Evolutionary conservation across 2,329 filamentous ascomycete species (phyloP), one percentile per base, ranked within the genome.

Genomic region (Fusarium oligoseptatum): DNA sequence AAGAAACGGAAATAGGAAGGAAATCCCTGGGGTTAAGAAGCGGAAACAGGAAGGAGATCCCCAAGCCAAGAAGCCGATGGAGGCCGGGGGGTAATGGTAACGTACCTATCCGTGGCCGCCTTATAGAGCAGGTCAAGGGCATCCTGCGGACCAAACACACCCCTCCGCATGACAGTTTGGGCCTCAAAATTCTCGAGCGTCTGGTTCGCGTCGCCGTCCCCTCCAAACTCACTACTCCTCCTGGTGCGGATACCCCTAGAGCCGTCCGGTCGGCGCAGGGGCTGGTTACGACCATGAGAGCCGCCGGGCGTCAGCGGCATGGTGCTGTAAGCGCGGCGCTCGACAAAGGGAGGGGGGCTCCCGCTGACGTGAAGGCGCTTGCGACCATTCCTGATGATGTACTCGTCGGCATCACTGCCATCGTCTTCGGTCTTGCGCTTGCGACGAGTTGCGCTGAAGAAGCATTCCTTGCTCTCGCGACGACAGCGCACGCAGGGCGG

Each of bases 381-480:
- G 70, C 94, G 88, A 52, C 92, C 93, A 82, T 94, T 94, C 77
- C 93, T 90, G 36, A 93, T 81, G 68, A 93, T 90, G 81, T 94
- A 94, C 73, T 94, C 92, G 76, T 91, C 89, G 67, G 86, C 85
- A 67, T 87, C 85, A 66, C 83, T 84, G 63, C 85, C 87, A 39
- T 86, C 78, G 76, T 93, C 87, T 76, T 88, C 90, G 57, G 89
- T 89, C 88, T 97, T 97, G 81, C 95, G 91, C 91, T 98, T 98
- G 81, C 97, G 92, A 60, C 97, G 90, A 36, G 95, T 98, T 22
- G 95, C 94, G 72, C 95, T 97, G 87, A 99, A 99, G 88, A 93
- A 97, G 87, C 97, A 99, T 79, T 98, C 93, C 83, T 98, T 98
- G 85, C 93, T 95, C 87, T 99, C 97, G 76, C 97, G 92, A 63